Conservation (phyloP, 2,329 filamentous ascomycete species). For the Cladosporium sp. region DNA sequence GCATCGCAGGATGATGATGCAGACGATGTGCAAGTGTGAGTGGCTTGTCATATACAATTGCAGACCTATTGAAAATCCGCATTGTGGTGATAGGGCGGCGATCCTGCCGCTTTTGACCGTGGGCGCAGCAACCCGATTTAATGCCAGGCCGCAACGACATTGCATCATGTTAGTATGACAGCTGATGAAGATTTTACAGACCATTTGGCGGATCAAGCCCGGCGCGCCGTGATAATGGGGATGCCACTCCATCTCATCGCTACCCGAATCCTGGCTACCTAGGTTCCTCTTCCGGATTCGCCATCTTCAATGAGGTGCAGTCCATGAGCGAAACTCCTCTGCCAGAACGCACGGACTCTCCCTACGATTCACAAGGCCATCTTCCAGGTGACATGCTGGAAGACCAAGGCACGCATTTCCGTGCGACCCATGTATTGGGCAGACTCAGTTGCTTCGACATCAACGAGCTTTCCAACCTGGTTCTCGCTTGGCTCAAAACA, state of each 20-base stretch:
- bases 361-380: background rate
- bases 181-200: background rate
- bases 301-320: conserved; percentile 29
- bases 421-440: conserved; percentile 1
- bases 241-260: conserved; percentile 14
- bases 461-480: conserved; percentile 16
- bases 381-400: background rate
- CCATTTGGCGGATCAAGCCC: conserved; percentile 9
- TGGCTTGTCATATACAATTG: too few species aligned
- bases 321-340: conserved; percentile 14
- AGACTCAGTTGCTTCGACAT: conserved; percentile 7
- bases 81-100: too few species aligned
- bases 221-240: conserved; percentile 10
- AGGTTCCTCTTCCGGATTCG: conserved; percentile 27
- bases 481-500: conserved; percentile 21
- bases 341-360: background rate
- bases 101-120: too few species aligned
- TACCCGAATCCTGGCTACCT: conserved; percentile 32
- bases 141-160: too few species aligned
- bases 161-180: too few species aligned
- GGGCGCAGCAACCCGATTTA: too few species aligned
- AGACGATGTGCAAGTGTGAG: background rate
- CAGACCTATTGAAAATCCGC: too few species aligned
- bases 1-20: conserved; percentile 1
- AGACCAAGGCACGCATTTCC: background rate